These are phyloP conservation scores for Nelumbo lutea DNA, from an alignment of 164 flowering plant species.

Conservation along the genomic window DNA sequence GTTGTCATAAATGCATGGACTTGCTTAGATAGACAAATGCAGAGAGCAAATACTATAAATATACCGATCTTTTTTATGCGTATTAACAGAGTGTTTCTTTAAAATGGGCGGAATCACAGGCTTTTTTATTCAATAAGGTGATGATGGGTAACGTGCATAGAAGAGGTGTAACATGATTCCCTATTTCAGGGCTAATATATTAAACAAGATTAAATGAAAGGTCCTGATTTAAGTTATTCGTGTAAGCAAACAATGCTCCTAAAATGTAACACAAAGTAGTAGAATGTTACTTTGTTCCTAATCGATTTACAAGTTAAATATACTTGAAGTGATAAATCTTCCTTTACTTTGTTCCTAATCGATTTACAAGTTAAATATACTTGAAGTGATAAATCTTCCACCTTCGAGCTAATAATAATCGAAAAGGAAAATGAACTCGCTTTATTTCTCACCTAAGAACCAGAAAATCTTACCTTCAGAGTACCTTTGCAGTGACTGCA, in stretches of 20 bases:
- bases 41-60: background rate
- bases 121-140: no score
- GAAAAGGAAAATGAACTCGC: background rate
- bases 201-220: background rate
- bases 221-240: background rate
- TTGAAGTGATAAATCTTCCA: background rate
- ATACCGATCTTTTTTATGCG: background rate
- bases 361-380: background rate
- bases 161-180: no score
- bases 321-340: background rate
- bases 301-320: background rate
- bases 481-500: constrained; percentile 95
- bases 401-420: background rate
- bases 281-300: no score
- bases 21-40: no score
- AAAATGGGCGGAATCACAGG: no score
- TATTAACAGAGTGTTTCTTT: no score
- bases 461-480: constrained; percentile 44
- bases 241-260: no score
- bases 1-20: no score
- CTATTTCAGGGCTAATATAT: no score
- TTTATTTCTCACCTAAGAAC: background rate
- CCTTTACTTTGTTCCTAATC: no score
- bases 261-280: no score
- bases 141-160: background rate